A percentile compares a stretch with the other conserved stretches of the same genome.
These are phyloP conservation scores for Cucumis hystrix DNA, from an alignment of 306 rosid species.

Conservation along the genomic window DNA sequence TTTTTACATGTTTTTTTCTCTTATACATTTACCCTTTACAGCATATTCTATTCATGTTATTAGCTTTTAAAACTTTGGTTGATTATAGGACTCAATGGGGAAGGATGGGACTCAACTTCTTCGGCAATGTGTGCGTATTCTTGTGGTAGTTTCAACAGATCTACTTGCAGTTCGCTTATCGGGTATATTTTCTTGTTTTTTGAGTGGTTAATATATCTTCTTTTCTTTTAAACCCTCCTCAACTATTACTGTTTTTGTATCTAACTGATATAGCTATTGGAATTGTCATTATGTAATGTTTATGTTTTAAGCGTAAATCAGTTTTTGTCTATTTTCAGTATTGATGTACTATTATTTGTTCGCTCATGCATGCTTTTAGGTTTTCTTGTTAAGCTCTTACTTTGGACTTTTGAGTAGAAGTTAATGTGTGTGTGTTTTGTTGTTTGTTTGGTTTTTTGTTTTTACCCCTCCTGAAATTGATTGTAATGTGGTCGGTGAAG, in stretches of 20 bases:
- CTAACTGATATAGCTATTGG: background rate
- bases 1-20: background rate
- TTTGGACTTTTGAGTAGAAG: background rate
- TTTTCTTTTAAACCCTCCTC: background rate
- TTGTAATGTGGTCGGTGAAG: background rate
- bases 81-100: slow-evolving; percentile 86
- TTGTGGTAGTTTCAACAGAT: slow-evolving; percentile 88
- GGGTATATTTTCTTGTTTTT: slow-evolving; percentile 29
- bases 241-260: background rate
- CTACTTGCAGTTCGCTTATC: slow-evolving; percentile 84
- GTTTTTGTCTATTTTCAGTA: background rate
- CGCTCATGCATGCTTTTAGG: background rate
- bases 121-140: slow-evolving; percentile 98
- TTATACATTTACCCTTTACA: background rate
- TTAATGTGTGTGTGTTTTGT: background rate
- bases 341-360: background rate
- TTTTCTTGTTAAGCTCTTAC: background rate
- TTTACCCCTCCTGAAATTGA: background rate
- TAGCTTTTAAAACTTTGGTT: background rate
- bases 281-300: background rate
- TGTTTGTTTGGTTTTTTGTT: too few species aligned
- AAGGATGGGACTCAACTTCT: slow-evolving; percentile 96
- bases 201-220: background rate
- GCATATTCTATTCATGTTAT: slow-evolving; percentile 3
- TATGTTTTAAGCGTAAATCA: background rate